A percentile compares a stretch with the other conserved stretches of the same genome.
phyloP scores from a whole-genome alignment of 768 basidiomycete genomes.

The Russula sp. region DNA sequence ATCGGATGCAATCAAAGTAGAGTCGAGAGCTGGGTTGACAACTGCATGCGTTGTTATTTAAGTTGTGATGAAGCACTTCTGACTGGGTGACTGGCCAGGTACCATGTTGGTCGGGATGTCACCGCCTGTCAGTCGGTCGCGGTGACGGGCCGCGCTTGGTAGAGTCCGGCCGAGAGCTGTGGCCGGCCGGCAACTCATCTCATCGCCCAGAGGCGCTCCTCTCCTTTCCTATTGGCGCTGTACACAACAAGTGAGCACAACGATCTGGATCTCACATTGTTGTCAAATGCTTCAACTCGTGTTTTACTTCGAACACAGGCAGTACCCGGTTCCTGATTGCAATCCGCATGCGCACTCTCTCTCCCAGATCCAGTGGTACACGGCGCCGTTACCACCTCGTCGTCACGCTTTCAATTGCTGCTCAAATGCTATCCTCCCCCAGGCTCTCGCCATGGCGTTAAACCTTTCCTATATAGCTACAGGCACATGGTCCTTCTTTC shows the following conservation, averaged over 20 bases:
- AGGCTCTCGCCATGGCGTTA: constrained; percentile 12
- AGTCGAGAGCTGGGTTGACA: not conserved
- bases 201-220: not conserved
- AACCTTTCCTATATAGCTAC: constrained; percentile 13
- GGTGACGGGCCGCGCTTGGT: constrained; percentile 4
- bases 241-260: not conserved
- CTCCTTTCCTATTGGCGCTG: not conserved
- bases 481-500: constrained; percentile 15
- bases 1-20: constrained; percentile 5
- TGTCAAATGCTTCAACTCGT: not conserved
- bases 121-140: constrained; percentile 11
- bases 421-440: not conserved
- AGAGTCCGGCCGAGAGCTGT: not conserved
- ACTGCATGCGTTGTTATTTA: constrained; percentile 2
- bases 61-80: constrained; percentile 17
- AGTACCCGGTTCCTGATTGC: constrained; percentile 13
- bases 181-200: constrained; percentile 24
- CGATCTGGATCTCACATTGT: constrained; percentile 12
- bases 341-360: not conserved
- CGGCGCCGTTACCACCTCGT: constrained; percentile 14
- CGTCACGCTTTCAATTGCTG: constrained; percentile 14
- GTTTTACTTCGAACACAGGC: constrained; percentile 11
- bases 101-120: not conserved
- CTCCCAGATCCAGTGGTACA: not conserved
- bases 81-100: too few species aligned